These are phyloP conservation scores for Fusarium veterinarium DNA, from an alignment of 2,329 filamentous ascomycete species.

Conservation along the genomic window DNA sequence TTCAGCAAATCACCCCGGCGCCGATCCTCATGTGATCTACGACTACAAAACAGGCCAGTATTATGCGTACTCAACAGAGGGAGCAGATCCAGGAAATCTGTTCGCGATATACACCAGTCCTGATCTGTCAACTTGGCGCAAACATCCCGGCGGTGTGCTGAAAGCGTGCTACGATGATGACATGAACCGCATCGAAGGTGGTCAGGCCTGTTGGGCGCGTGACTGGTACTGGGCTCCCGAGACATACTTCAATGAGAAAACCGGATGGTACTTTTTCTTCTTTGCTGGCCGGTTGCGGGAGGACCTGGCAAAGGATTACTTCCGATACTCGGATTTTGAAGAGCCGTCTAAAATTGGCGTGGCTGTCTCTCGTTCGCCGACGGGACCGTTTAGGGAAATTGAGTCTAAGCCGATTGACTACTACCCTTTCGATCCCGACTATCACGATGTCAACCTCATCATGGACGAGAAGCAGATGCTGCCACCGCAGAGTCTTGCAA, in stretches of 20 bases:
- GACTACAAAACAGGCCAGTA: slow-evolving; percentile 47
- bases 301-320: slow-evolving; percentile 48
- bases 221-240: slow-evolving; percentile 54
- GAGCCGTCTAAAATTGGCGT: slow-evolving; percentile 52
- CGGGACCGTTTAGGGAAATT: slow-evolving; percentile 50
- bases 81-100: slow-evolving; percentile 47
- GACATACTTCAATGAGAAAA: slow-evolving; percentile 51
- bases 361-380: slow-evolving; percentile 50
- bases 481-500: slow-evolving; percentile 44
- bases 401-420: slow-evolving; percentile 48
- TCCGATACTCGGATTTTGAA: slow-evolving; percentile 50
- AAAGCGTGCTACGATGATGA: slow-evolving; percentile 48
- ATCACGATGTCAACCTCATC: slow-evolving; percentile 53
- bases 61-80: slow-evolving; percentile 52
- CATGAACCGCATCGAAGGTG: slow-evolving; percentile 45
- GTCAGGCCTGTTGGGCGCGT: slow-evolving; percentile 51
- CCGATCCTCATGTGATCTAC: slow-evolving; percentile 50
- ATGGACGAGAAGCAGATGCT: slow-evolving; percentile 52
- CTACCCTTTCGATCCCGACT: slow-evolving; percentile 51
- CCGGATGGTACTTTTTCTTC: slow-evolving; percentile 54
- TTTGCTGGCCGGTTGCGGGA: slow-evolving; percentile 50
- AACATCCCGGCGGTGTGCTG: slow-evolving; percentile 48
- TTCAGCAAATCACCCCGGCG: slow-evolving; percentile 47
- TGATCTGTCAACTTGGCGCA: slow-evolving; percentile 52
- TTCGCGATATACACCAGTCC: slow-evolving; percentile 53